These are phyloP conservation scores for Eimeria praecox DNA, from an alignment of 169 alveolate species.

Conservation along the genomic window DNA sequence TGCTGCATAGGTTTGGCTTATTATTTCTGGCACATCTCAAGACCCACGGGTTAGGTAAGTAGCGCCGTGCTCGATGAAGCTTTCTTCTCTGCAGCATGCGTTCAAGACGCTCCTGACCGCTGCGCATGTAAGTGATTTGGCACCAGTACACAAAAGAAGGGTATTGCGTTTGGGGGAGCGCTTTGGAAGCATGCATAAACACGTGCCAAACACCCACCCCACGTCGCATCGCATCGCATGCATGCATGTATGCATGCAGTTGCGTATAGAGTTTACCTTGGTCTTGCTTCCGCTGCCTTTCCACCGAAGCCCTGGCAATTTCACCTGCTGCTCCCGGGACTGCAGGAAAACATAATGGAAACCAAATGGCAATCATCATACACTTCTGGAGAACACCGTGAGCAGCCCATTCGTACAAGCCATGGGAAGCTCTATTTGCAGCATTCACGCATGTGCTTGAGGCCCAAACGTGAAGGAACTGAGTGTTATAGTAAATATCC, in stretches of 20 bases:
- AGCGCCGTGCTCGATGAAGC: neutral
- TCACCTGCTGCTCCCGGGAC: neutral
- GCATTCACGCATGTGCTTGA: too few species aligned
- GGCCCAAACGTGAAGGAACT: too few species aligned
- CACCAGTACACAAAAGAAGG: neutral
- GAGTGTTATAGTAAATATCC: too few species aligned
- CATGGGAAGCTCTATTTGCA: too few species aligned
- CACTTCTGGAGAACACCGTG: too few species aligned
- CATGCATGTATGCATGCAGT: neutral
- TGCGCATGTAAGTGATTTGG: neutral
- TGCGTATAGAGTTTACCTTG: neutral
- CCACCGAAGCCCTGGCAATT: neutral
- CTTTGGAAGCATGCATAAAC: too few species aligned
- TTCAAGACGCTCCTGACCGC: neutral
- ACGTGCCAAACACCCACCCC: too few species aligned
- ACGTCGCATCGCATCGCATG: too few species aligned
- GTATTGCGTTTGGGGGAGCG: too few species aligned
- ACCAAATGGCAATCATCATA: too few species aligned
- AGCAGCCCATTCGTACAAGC: too few species aligned
- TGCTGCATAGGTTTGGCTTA: neutral
- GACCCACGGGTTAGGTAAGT: conserved; percentile 21
- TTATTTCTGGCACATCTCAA: too few species aligned
- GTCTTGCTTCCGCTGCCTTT: neutral
- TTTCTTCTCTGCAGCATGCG: conserved; percentile 18
- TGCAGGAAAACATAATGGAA: neutral